phyloP scores from a whole-genome alignment of 352 stramenopile species.

The Discostella stelligera region DNA sequence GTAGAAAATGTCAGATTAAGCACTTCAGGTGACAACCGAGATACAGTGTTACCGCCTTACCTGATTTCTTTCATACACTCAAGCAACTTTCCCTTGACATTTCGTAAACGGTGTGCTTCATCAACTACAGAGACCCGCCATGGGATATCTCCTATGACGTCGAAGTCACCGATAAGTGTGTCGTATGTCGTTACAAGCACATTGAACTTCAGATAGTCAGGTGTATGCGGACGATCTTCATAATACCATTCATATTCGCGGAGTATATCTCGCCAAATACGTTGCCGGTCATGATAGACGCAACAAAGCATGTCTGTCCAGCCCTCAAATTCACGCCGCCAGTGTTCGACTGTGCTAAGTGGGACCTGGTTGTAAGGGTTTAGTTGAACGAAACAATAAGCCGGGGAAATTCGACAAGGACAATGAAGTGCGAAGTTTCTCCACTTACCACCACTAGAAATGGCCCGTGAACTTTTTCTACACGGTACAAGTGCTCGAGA shows the following conservation, averaged over 20 bases:
- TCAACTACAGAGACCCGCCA: constrained; percentile 98
- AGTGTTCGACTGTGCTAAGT: constrained; percentile 86
- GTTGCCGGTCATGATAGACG: constrained; percentile 94
- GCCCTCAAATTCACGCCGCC: constrained; percentile 87
- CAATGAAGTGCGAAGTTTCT: constrained; percentile 81
- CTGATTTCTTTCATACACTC: constrained; percentile 86
- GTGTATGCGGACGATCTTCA: constrained; percentile 79
- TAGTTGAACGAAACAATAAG: background rate
- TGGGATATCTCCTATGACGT: constrained; percentile 93
- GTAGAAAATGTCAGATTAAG: background rate
- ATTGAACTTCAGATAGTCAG: constrained; percentile 92
- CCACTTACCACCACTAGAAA: constrained; percentile 91
- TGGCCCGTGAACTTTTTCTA: constrained; percentile 90
- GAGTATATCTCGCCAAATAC: constrained; percentile 93
- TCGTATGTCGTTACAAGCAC: constrained; percentile 99
- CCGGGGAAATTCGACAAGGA: background rate
- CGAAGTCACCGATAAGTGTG: constrained; percentile 92
- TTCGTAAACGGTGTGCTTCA: constrained; percentile 99
- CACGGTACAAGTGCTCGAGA: constrained; percentile 93
- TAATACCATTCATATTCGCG: constrained; percentile 99
- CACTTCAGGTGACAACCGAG: background rate
- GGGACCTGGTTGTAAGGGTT: constrained; percentile 45
- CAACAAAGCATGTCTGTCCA: constrained; percentile 98
- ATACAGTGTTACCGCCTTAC: background rate
- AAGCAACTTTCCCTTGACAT: constrained; percentile 94